Conservation (phyloP, 208 protist genomes). For the Crithidia bombi region DNA sequence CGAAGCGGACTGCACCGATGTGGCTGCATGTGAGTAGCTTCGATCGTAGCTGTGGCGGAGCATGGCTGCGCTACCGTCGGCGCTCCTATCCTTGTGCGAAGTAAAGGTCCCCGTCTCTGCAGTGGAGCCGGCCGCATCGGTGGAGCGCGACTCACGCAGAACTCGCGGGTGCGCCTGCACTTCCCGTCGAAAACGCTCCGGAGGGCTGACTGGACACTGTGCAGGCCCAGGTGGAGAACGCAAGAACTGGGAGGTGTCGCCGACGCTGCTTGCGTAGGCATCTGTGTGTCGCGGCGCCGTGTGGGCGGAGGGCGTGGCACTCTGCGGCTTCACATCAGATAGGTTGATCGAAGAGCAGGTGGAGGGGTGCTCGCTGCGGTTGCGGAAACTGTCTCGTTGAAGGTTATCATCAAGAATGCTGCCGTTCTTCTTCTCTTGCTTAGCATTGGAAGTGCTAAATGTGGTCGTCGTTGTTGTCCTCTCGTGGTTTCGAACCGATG, state of each 20-base stretch:
- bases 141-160: background rate
- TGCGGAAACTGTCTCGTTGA: background rate
- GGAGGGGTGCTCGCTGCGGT: background rate
- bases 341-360: constrained; percentile 10
- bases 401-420: background rate
- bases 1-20: background rate
- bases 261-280: too few relatives aligned
- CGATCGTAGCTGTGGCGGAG: background rate
- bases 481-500: background rate
- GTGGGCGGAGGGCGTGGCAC: background rate
- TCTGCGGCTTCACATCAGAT: constrained; percentile 9
- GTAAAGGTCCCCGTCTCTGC: background rate
- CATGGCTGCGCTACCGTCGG: background rate
- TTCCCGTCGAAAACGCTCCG: background rate
- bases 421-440: background rate
- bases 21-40: background rate
- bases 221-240: background rate
- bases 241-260: background rate
- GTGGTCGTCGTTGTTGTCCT: background rate
- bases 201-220: background rate
- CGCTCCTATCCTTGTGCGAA: background rate
- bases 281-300: background rate
- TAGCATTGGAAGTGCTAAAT: background rate
- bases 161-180: background rate
- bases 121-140: background rate